Evolutionary conservation across 2,329 filamentous ascomycete species (phyloP).

Genomic region (Penicillium sp.): DNA sequence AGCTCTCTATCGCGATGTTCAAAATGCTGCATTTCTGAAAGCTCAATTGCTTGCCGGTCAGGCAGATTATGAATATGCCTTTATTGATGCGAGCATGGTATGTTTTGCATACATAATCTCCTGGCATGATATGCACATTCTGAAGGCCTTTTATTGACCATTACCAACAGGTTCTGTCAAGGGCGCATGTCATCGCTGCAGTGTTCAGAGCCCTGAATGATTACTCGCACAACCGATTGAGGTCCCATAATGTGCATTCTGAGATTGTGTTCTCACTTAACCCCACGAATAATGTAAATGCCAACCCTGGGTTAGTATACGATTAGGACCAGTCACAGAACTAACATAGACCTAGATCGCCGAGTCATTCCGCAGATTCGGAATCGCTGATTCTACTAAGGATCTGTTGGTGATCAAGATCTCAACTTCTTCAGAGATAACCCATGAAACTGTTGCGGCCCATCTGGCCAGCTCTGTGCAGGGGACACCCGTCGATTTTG

Average conservation of each 20-base stretch:
- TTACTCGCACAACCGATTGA: constrained; percentile 62
- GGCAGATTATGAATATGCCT: constrained; percentile 84
- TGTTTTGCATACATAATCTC: constrained; percentile 21
- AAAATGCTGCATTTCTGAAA: constrained; percentile 77
- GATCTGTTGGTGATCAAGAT: constrained; percentile 82
- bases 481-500: constrained; percentile 61
- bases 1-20: constrained; percentile 72
- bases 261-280: constrained; percentile 82
- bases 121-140: not conserved
- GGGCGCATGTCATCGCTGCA: constrained; percentile 72
- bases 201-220: constrained; percentile 75
- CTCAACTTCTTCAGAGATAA: constrained; percentile 53
- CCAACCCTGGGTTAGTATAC: constrained; percentile 10
- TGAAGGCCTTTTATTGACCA: constrained; percentile 11
- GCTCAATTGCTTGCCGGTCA: constrained; percentile 85
- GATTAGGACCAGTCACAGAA: constrained; percentile 5
- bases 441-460: constrained; percentile 51
- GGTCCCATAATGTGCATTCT: constrained; percentile 83
- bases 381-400: constrained; percentile 70
- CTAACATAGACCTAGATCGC: constrained; percentile 66
- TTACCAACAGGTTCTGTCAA: constrained; percentile 65
- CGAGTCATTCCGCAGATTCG: constrained; percentile 87
- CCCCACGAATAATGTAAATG: constrained; percentile 73
- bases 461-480: constrained; percentile 67
- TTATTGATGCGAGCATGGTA: constrained; percentile 83